phyloP scores from a whole-genome alignment of 768 basidiomycete species.

The Steccherinum ochraceum region DNA sequence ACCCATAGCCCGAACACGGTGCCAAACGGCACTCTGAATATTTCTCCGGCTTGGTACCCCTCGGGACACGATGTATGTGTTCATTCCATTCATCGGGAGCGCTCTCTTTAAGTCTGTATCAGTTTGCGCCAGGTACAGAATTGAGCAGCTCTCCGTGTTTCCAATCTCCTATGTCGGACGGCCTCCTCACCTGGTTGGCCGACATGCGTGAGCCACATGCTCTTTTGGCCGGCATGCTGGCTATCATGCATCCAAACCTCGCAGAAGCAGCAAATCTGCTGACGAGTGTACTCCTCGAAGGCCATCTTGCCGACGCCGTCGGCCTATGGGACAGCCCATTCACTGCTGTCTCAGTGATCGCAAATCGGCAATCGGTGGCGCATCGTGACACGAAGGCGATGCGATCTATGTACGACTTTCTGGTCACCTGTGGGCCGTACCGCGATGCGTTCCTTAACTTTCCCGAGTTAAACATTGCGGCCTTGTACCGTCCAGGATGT shows the following conservation, averaged over 20 bases:
- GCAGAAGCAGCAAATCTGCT: not conserved
- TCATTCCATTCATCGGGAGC: not conserved
- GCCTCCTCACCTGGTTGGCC: not conserved
- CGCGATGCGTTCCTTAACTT: not conserved
- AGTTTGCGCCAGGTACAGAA: not conserved
- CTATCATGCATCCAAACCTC: not conserved
- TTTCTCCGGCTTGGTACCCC: not conserved
- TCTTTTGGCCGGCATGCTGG: not conserved
- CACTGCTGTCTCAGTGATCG: not conserved
- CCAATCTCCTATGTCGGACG: not conserved
- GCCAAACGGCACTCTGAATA: not conserved
- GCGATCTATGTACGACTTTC: not conserved
- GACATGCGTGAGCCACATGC: not conserved
- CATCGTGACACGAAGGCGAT: not conserved
- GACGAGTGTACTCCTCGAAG: not conserved
- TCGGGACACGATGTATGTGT: not conserved
- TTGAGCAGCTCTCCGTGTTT: not conserved
- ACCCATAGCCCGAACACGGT: too few species aligned
- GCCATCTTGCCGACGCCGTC: not conserved
- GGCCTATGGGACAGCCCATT: not conserved
- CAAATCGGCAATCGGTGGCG: not conserved
- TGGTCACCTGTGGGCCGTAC: not conserved
- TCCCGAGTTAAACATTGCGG: not conserved
- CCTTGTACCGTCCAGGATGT: not conserved
- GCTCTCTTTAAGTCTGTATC: not conserved